Evolutionary conservation across 129 eudicot species (phyloP).

Genomic region (Flaveria trinervia): DNA sequence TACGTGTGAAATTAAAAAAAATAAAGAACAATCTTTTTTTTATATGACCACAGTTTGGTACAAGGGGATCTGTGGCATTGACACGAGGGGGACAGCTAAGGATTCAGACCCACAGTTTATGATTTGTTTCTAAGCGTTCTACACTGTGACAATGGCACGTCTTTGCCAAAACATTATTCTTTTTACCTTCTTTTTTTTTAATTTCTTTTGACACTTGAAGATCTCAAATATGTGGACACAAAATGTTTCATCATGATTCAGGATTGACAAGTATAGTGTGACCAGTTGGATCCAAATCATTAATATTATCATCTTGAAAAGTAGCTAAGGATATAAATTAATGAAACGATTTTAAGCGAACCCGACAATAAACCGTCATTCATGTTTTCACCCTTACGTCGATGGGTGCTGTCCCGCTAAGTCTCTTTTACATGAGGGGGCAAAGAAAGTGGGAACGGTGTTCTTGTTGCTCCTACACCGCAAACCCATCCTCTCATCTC

Average conservation of each 20-base stretch:
- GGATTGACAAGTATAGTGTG: no score
- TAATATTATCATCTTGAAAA: neutral
- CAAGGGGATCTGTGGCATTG: slow-evolving; percentile 17
- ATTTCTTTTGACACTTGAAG: neutral
- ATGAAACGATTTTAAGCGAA: neutral
- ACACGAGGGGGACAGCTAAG: slow-evolving; percentile 35
- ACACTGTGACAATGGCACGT: slow-evolving; percentile 16
- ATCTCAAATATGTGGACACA: neutral
- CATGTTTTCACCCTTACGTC: no score
- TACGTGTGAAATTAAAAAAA: neutral
- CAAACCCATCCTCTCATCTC: no score
- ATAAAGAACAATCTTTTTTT: neutral
- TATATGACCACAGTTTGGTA: slow-evolving; percentile 10
- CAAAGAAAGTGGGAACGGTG: no score
- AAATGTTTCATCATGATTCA: neutral
- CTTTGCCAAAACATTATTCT: slow-evolving; percentile 6
- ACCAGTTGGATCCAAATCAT: neutral
- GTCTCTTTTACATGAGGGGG: no score
- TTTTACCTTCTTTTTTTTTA: neutral
- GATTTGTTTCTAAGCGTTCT: slow-evolving; percentile 19
- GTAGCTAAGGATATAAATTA: neutral
- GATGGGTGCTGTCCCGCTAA: no score
- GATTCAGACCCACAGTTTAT: slow-evolving; percentile 31
- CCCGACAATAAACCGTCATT: neutral
- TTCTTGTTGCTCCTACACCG: no score